Conservation (phyloP, 2,329 filamentous ascomycete genomes). For the Aspergillus puulaauensis region DNA sequence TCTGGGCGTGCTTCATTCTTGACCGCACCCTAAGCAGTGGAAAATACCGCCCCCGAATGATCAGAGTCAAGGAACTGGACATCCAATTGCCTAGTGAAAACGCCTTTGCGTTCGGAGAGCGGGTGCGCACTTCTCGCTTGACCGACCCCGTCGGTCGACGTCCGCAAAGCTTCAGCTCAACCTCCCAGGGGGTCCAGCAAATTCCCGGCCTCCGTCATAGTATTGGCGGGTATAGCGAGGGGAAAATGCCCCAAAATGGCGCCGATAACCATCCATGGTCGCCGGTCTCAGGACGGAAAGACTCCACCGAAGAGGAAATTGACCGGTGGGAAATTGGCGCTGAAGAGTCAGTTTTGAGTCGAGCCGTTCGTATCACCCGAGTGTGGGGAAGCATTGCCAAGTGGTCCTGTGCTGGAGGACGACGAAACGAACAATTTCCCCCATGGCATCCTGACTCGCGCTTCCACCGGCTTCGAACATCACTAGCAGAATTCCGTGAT, state of each 20-base stretch:
- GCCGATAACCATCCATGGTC: slow-evolving; percentile 40
- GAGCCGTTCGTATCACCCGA: slow-evolving; percentile 56
- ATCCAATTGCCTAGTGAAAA: slow-evolving; percentile 58
- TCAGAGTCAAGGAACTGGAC: slow-evolving; percentile 50
- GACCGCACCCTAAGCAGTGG: slow-evolving; percentile 57
- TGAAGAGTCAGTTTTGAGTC: slow-evolving; percentile 54
- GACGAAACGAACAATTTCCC: slow-evolving; percentile 50
- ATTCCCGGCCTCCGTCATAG: slow-evolving; percentile 45
- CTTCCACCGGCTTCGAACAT: slow-evolving; percentile 48
- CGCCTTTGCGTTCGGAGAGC: slow-evolving; percentile 56
- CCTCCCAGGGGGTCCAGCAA: slow-evolving; percentile 40
- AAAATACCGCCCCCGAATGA: slow-evolving; percentile 54
- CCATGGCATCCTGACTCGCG: slow-evolving; percentile 55
- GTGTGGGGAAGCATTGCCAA: slow-evolving; percentile 56
- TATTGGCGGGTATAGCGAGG: slow-evolving; percentile 36
- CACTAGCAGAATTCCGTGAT: slow-evolving; percentile 51
- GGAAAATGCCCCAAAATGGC: slow-evolving; percentile 37
- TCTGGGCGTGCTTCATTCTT: slow-evolving; percentile 60
- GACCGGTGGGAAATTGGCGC: slow-evolving; percentile 54
- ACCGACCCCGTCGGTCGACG: slow-evolving; percentile 43
- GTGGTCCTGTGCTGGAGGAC: slow-evolving; percentile 56
- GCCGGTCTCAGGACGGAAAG: slow-evolving; percentile 38
- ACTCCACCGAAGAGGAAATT: slow-evolving; percentile 44
- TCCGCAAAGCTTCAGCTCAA: slow-evolving; percentile 37
- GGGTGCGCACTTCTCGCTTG: slow-evolving; percentile 52